Base-by-base conservation (phyloP, 345 rosid genomes). In the Aegle marmelos region DNA sequence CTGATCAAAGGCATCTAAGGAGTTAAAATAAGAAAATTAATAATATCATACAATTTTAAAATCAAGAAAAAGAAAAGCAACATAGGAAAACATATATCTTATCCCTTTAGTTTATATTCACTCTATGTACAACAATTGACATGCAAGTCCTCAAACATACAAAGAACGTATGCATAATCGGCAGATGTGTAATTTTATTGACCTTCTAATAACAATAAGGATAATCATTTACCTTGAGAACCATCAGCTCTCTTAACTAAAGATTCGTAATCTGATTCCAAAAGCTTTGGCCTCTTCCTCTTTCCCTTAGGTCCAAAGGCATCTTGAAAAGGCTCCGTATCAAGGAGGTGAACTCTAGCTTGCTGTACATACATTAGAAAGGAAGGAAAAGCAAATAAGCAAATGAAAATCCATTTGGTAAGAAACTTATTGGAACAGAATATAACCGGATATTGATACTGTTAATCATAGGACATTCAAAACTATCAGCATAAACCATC, bases 331-430 rank as follows among this genome's bases (percentile, higher is more conserved):
- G 99, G 92, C 82, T 90, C 91, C 17, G 88, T 91, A 48, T 91
- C 95, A 4, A 96, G 94, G 37, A 96, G 93, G 79, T 90, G 98
- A 78, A 93, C 97, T 88, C 97, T 92, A 5, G 93, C 83, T 90
- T 92, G 95, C 99, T 96, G 78, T 74, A 84, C 30, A 79, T 48
- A 0, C 36, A 72, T 27, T 17, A 17, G 34, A 7, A 54, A 66
- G 10, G 48, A 36, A 75, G 45, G 54, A 66, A 39, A 67, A 68
- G 9, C 16, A 73, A 11, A 74, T 34, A 4, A 63, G 62, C 24
- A 81, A 50, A 75, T 11, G 31, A 27, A 28, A 63, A 24, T 75
- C 60, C 25, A 75, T 14, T 4, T 6, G 54, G 64, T 30, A 45
- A 7, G 8, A 45, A 16, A 30, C 11, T 9, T 45, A 41, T 56